Evolutionary conservation across 2,329 filamentous ascomycete genomes (phyloP), one percentile per base, ranked within the genome.

Genomic region (Arthroderma sp.): DNA sequence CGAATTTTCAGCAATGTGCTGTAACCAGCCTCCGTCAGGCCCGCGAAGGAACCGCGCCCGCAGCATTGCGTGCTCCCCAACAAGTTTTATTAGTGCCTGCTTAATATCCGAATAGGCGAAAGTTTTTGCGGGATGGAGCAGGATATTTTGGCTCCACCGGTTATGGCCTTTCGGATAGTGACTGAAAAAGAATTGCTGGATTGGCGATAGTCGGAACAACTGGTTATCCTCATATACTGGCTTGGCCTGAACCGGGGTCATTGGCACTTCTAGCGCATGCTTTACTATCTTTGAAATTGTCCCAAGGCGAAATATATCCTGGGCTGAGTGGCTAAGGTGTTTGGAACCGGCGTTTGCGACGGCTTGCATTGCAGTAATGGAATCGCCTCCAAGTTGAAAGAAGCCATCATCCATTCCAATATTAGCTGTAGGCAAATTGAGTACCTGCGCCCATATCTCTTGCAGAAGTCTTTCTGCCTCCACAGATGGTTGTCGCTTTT

Each of bases 321-420:
- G n/a, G 22, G 48, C 42, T 7, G 42, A 37, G 8, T 48, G 30
- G 2, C 3, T 9, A 4, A 48, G 9, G 8, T 38, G 31, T 4
- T 15, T 38, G 5, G 29, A 27, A 10, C 40, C 39, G 31, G 56
- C 55, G 8, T 39, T 34, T 6, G 55, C 49, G 11, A 40, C 44
- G n/a, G 42, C 8, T 34, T 31, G 40, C 47, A 49, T 49, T 9
- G 47, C 47, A 6, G 43, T 40, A n/a, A 49, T 38, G 1, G 47
- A 49, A 44, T 49, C 47, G 28, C 47, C 44, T 10, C 47, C 47
- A 29, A 49, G 40, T 36, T 39, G 40, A 29, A 49, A 44, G 30
- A 49, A 49, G 15, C 39, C 43, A 15, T 43, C 40, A 15, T 46
- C 44, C 8, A 41, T 9, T 31, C 47, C 32, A 9, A 49, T 47